phyloP scores from a whole-genome alignment of 176 grass and related monocot species.

The Neostapfia colusana region DNA sequence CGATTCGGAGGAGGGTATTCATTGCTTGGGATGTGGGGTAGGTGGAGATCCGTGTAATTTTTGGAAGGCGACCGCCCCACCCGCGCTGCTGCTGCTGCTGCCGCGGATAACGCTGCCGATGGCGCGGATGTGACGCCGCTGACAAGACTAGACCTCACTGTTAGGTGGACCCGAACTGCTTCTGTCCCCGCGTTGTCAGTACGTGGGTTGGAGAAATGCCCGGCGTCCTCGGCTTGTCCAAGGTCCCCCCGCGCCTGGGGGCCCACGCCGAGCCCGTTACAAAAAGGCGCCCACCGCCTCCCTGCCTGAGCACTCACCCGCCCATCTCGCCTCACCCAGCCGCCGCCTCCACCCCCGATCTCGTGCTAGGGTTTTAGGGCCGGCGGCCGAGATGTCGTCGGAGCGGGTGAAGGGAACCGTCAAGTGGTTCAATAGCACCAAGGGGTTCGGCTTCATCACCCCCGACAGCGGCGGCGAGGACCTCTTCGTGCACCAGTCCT shows the following conservation, averaged over 20 bases:
- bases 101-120: neutral
- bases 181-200: accelerated
- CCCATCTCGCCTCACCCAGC: neutral
- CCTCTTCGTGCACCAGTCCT: slow-evolving; percentile 36
- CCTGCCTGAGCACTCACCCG: neutral
- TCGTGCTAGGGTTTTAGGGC: neutral
- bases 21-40: neutral
- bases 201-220: neutral
- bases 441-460: slow-evolving; percentile 42
- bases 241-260: neutral
- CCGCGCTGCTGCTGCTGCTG: neutral
- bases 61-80: slow-evolving; percentile 6
- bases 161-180: accelerated
- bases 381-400: neutral
- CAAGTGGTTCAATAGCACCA: slow-evolving; percentile 40
- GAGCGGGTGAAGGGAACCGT: slow-evolving; percentile 22
- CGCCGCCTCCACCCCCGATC: neutral
- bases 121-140: neutral
- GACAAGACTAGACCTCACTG: accelerated
- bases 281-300: neutral
- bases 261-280: neutral
- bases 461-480: slow-evolving; percentile 17
- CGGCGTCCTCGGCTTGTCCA: neutral
- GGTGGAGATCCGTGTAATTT: neutral
- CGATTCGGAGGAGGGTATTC: neutral